A percentile compares a stretch with the other conserved stretches of the same genome.
Evolutionary conservation across 257 asterid genomes (phyloP).

Genomic region (Oldenlandia corymbosa): DNA sequence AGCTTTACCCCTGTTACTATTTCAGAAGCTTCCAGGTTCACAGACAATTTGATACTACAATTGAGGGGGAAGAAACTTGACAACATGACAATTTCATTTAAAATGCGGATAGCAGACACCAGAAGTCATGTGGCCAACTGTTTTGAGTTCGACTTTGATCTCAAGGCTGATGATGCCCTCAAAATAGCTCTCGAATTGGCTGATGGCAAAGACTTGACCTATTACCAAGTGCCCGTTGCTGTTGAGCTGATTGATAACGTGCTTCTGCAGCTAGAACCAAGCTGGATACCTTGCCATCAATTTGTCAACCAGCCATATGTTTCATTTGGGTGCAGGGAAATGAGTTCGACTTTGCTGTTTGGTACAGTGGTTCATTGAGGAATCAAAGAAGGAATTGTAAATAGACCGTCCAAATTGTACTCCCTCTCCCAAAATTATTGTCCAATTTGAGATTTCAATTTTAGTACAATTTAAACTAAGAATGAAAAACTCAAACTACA

Average conservation of each 20-base stretch:
- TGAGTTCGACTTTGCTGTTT: conserved; percentile 1
- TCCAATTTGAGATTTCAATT: no score
- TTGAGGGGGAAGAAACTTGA: conserved; percentile 13
- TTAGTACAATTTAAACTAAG: no score
- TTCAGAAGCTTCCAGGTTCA: conserved; percentile 2
- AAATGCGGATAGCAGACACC: conserved; percentile 8
- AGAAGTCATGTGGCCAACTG: background rate
- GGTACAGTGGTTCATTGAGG: conserved; percentile 11
- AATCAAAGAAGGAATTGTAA: background rate
- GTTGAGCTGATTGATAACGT: conserved; percentile 11
- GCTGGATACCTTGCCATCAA: conserved; percentile 14
- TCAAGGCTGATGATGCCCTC: conserved; percentile 11
- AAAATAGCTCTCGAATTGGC: conserved; percentile 14
- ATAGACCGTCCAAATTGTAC: no score
- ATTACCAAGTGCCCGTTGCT: conserved; percentile 6
- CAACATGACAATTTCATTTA: background rate
- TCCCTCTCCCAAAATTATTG: no score
- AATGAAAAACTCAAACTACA: no score
- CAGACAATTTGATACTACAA: conserved; percentile 3
- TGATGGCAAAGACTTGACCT: conserved; percentile 4
- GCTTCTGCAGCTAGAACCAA: conserved; percentile 11
- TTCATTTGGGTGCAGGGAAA: conserved; percentile 6
- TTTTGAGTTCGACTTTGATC: conserved; percentile 15
- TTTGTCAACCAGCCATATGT: no score
- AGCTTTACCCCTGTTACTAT: background rate